Conservation (phyloP, 140 eudicot genomes). For the Flaveria floridana region DNA sequence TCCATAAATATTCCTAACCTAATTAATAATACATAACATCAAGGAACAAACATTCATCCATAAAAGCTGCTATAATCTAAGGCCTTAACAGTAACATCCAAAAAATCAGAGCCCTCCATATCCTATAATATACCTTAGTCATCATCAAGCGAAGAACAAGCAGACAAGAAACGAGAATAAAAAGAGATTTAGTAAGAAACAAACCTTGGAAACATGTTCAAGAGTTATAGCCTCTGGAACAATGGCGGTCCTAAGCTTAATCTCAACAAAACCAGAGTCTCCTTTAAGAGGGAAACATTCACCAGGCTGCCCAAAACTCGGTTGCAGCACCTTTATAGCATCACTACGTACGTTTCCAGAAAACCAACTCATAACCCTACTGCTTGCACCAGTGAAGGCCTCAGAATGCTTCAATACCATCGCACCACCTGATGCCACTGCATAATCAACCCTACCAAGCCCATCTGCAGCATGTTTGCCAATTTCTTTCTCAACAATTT, state of each 20-base stretch:
- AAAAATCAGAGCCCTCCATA: not conserved
- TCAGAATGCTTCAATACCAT: constrained; percentile 76
- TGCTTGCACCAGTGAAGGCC: constrained; percentile 33
- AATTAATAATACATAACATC: not conserved
- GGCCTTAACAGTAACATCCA: not conserved
- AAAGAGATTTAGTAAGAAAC: constrained; percentile 7
- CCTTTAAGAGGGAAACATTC: constrained; percentile 87
- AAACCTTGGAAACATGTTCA: constrained; percentile 92
- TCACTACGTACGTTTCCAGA: constrained; percentile 38
- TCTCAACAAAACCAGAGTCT: constrained; percentile 63
- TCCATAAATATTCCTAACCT: not conserved
- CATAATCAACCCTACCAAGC: constrained; percentile 86
- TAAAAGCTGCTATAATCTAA: not conserved
- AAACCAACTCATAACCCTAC: constrained; percentile 32
- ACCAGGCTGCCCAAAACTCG: constrained; percentile 98
- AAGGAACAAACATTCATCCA: not conserved
- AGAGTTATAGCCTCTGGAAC: constrained; percentile 87
- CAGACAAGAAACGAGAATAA: not conserved
- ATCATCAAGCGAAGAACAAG: not conserved
- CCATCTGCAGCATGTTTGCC: constrained; percentile 95
- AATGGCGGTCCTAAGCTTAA: constrained; percentile 68
- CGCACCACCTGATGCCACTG: constrained; percentile 70
- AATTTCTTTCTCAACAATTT: constrained; percentile 69
- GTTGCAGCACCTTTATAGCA: constrained; percentile 70
- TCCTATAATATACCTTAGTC: not conserved